A percentile compares a stretch with the other conserved stretches of the same genome.
phyloP scores from a whole-genome alignment of 139 green algal genomes.

The Dunaliella sp. region DNA sequence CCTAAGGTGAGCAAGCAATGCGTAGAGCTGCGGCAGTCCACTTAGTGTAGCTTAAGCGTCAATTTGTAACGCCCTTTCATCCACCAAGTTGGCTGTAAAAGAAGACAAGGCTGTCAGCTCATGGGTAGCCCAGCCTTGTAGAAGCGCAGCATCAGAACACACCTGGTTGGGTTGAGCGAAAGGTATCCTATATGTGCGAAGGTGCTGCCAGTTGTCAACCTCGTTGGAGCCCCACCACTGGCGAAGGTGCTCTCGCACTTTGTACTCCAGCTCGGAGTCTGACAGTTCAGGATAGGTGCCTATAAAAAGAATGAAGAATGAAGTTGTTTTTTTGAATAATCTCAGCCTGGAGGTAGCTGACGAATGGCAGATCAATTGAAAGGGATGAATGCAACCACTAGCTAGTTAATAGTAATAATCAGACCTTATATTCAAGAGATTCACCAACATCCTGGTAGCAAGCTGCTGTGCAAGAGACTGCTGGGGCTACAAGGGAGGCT shows the following conservation, averaged over 20 bases:
- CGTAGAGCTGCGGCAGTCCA: background rate
- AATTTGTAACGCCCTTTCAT: background rate
- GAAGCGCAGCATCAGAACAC: background rate
- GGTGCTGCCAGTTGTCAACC: conserved; percentile 71
- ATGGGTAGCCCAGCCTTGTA: background rate
- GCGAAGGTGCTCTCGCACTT: conserved; percentile 68
- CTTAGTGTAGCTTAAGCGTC: background rate
- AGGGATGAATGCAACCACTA: too few species aligned
- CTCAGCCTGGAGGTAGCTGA: too few species aligned
- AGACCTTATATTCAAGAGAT: too few species aligned
- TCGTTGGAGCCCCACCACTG: conserved; percentile 79
- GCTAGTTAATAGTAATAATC: too few species aligned
- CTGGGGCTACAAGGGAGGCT: too few species aligned
- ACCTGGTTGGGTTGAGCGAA: conserved; percentile 91
- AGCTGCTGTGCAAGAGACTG: too few species aligned
- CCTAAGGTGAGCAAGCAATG: background rate
- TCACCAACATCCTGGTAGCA: too few species aligned
- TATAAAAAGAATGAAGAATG: too few species aligned
- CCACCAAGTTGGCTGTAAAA: background rate
- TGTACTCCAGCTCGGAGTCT: conserved; percentile 72
- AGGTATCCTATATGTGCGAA: conserved; percentile 93
- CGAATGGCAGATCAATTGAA: too few species aligned
- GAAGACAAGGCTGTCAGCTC: background rate
- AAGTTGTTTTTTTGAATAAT: too few species aligned
- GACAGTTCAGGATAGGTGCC: conserved; percentile 65